Base-by-base conservation (phyloP, 1,284 basidiomycete species). In the Ceratobasidium theobromae region DNA sequence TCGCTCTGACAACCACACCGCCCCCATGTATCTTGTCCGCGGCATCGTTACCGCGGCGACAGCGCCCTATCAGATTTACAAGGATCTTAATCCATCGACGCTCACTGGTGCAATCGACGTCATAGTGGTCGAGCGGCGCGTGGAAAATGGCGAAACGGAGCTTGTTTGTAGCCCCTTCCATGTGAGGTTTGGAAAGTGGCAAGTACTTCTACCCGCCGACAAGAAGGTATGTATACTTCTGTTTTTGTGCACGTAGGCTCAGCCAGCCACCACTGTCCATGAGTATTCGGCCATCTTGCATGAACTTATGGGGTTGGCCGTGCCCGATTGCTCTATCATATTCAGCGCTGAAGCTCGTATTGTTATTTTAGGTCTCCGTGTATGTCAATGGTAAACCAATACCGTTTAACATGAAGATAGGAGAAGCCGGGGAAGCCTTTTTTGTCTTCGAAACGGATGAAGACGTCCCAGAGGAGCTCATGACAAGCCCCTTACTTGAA, bases 321-420 rank as follows among this genome's bases (percentile, higher is more conserved):
- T 21, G 45, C 5, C 21, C 45, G 16, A 23, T 27, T 48, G 45
- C 6, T 3, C 5, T 4, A 41, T 18, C 28, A 33, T 30, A 12
- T 25, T 3, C 14, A 21, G 27, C 12, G 1, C 5, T 38, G 21
- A 52, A 64, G 48, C 49, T 64, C 12, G 60, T 25, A 14, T 38
- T 41, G 1, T 18, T 32, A 30, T 16, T 16, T 11, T 72, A 90
- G 88, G 93, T 95, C 66, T 90, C 87, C 69, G 84, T 95, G 30
- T 84, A 85, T 57, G 84, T 95, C 73, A 94, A 94, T 76, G 89
- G 89, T 38, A 81, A 83, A 67, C 82, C 84, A 9, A 87, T 94
- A 57, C 96, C 96, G 1, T 99, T 94, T 75, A 85, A 84, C 74
- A 99, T 99, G 97, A 99, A 99, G 81, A 95, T 99, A 71, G 94